Evolutionary conservation across 106 monocot genomes (phyloP).

Genomic region (Posidonia australis): DNA sequence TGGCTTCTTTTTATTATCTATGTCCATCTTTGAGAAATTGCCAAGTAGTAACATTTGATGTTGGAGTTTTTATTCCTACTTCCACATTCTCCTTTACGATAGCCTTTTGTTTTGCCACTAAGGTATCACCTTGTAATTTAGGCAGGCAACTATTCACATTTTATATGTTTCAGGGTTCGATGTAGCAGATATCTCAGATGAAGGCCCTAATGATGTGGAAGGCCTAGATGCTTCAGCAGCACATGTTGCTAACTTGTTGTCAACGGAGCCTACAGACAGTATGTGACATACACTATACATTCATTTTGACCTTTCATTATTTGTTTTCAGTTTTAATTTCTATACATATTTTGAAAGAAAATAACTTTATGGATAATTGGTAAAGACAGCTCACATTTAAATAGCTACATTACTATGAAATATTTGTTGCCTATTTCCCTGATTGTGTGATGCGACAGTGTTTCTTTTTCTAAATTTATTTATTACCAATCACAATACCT

Average conservation of each 20-base stretch:
- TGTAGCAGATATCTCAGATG: conserved; percentile 63
- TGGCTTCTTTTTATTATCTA: background rate
- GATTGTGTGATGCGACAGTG: too few species aligned
- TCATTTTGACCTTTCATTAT: background rate
- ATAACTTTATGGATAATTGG: too few species aligned
- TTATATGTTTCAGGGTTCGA: conserved; percentile 60
- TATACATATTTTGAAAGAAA: too few species aligned
- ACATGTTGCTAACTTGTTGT: conserved; percentile 79
- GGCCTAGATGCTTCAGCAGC: conserved; percentile 82
- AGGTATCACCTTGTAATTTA: too few species aligned
- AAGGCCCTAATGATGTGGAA: conserved; percentile 76
- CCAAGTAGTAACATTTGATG: background rate
- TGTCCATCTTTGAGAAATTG: background rate
- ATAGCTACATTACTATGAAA: too few species aligned
- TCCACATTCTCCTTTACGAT: background rate
- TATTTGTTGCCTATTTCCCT: too few species aligned
- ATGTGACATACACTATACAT: conserved; percentile 6
- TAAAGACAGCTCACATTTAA: too few species aligned
- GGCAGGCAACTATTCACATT: too few species aligned
- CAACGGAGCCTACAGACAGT: conserved; percentile 81
- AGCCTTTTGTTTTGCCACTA: too few species aligned
- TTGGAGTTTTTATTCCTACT: background rate
- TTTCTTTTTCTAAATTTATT: too few species aligned
- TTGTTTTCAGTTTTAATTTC: background rate
- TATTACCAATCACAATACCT: too few species aligned